Base-by-base conservation (phyloP, 148 eudicot genomes). In the Selenicereus undatus region DNA sequence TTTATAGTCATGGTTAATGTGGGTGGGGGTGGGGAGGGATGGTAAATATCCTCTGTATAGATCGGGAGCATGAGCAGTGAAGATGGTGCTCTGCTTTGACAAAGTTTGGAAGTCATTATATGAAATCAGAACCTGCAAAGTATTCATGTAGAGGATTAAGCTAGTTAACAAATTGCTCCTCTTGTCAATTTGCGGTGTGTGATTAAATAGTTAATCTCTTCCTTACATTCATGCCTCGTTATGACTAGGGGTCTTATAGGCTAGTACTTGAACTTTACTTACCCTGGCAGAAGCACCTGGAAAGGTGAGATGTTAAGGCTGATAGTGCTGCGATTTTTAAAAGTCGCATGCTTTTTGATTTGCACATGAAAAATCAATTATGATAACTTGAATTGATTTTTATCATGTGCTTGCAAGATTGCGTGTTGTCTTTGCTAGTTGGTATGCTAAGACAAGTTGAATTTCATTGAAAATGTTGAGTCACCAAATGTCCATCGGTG, bases 1-100 rank as follows among this genome's bases (percentile, higher is more conserved):
- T 32, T 32, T 32, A 32, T 0, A 32, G 32, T 32, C 32, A 32
- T 32, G 32, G 2, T 32, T 32, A 32, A 32, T 32, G 60, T 3
- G 60, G 18, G 17, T 13, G 0, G 60, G 1, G 60, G 60, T 6
- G 20, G 0, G 60, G 60, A 18, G 20, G 0, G 60, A 13, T 30
- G 32, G 11, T 24, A n/a, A 78, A 81, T 42, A 54, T 64, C 32
- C 32, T 12, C 42, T 54, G 81, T 29, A 43, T 81, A 77, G 81
- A 81, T 42, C 77, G 81, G 12, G 18, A 73, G 69, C 64, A 12
- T 35, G 48, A 77, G 76, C 76, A 78, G 45, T 78, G 58, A 73
- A 84, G 78, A 54, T 74, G 76, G 81, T 73, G 42, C 81, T 81
- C 66, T 73, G 71, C 29, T 58, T 27, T 29, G 70, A 36, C 76